phyloP scores from a whole-genome alignment of 225 moss, liverwort and hornwort species.

The Rhytidiadelphus loreus region DNA sequence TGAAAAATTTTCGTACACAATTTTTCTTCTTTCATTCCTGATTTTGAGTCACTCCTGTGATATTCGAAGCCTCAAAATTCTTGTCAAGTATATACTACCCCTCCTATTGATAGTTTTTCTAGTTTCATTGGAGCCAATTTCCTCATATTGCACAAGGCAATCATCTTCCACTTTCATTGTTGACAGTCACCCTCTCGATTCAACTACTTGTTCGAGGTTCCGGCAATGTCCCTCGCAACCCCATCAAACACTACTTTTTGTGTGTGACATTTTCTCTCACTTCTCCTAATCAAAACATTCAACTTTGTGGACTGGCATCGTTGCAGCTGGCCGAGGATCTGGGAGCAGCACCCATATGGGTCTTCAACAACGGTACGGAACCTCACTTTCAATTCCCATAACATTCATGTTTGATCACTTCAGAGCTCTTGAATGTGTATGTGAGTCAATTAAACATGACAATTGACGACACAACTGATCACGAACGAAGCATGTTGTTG shows the following conservation, averaged over 20 bases:
- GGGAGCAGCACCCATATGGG: slow-evolving; percentile 68
- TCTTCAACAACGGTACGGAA: slow-evolving; percentile 80
- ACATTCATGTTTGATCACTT: neutral
- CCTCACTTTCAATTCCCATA: neutral
- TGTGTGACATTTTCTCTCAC: too few relatives aligned
- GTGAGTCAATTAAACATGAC: too few relatives aligned
- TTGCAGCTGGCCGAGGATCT: slow-evolving; percentile 83
- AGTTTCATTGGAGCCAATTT: neutral
- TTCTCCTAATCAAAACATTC: neutral
- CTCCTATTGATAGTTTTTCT: neutral
- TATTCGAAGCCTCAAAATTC: neutral
- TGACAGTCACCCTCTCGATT: neutral
- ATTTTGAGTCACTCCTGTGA: neutral
- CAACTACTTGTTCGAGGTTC: neutral
- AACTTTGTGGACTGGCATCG: neutral
- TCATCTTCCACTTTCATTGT: too few relatives aligned
- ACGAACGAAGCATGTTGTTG: rapidly evolving
- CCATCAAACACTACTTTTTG: neutral
- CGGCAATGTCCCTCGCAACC: neutral
- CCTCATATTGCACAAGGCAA: neutral
- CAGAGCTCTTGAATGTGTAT: neutral
- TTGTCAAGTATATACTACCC: too few relatives aligned
- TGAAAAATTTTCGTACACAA: neutral
- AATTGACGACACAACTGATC: neutral
- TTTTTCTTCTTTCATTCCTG: neutral